phyloP scores from a whole-genome alignment of 1,284 basidiomycete genomes.

The Sphaerobolus stellatus region DNA sequence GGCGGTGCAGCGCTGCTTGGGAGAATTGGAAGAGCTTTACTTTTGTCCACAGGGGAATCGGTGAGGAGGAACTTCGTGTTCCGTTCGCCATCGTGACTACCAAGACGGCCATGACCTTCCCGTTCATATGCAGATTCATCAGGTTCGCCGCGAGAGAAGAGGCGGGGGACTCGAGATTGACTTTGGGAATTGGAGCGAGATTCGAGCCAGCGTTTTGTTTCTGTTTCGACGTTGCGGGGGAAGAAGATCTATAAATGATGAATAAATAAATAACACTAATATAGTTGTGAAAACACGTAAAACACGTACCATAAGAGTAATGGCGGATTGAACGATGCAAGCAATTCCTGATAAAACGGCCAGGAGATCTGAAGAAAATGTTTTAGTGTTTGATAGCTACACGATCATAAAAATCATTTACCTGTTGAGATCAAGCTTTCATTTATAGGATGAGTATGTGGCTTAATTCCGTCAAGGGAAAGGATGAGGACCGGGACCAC shows the following conservation, averaged over 20 bases:
- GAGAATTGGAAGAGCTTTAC: background rate
- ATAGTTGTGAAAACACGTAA: background rate
- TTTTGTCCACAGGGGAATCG: too few species aligned
- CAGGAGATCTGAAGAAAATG: slow-evolving; percentile 52
- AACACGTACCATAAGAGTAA: slow-evolving; percentile 53
- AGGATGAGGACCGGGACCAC: slow-evolving; percentile 60
- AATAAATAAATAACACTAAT: background rate
- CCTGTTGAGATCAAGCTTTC: slow-evolving; percentile 39
- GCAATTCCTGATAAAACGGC: slow-evolving; percentile 59
- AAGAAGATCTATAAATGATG: slow-evolving; percentile 56
- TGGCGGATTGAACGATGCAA: slow-evolving; percentile 61
- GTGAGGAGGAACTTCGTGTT: background rate
- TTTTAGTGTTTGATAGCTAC: background rate
- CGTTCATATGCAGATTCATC: background rate
- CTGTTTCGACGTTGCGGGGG: slow-evolving; percentile 50
- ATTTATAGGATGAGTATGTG: slow-evolving; percentile 58
- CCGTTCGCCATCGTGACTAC: too few species aligned
- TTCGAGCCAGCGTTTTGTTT: slow-evolving; percentile 9
- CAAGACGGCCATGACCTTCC: background rate
- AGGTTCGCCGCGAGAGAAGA: background rate
- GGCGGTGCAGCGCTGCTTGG: background rate
- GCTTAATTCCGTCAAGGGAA: slow-evolving; percentile 61
- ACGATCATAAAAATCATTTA: slow-evolving; percentile 13
- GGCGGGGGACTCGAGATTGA: background rate
- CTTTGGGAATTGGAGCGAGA: slow-evolving; percentile 1